Base-by-base conservation (phyloP, 2,329 filamentous ascomycete genomes). In the Cladosporium sphaerospermum region DNA sequence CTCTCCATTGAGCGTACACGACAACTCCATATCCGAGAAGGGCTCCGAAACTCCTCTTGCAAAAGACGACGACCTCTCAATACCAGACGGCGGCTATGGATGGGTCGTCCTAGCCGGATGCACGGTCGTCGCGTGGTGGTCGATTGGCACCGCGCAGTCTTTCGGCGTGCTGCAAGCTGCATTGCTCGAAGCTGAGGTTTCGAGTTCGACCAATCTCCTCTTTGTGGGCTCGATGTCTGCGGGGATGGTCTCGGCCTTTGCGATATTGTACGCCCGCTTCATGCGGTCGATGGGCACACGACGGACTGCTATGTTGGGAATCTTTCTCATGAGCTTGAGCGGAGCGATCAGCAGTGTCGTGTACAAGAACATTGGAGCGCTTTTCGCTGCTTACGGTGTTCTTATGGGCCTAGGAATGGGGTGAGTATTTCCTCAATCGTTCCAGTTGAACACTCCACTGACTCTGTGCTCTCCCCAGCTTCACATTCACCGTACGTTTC, bases 151-250 rank as follows among this genome's bases (percentile, higher is more conserved):
- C 0, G 73, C 73, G 7, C 82, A 81, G 61, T 75, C 73, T 57
- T 85, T 81, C 80, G 82, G 81, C 19, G 74, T 85, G 0, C 68
- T 84, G 44, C 82, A 85, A 64, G 72, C 73, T 3, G 80, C 75
- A 0, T 71, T 85, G 1, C 75, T 82, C 3, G 66, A 75, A 33
- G 67, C 75, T 9, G 69, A 71, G 0, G 66, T 82, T 1, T 73
- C 73, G 0, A 72, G 73, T 0, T 71, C 79, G 0, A 76, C 76
- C 0, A 80, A 77, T 1, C 68, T 85, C 18, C 76, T 79, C 2
- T 85, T 83, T 56, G 77, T 84, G 2, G 81, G 81, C 2, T 79
- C 76, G 0, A 60, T 84, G 10, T 70, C 73, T 8, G 68, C 76
- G 1, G 73, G 78, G 0, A 71, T 76, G 52, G 75, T 80, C 33